These are phyloP conservation scores for Ceratocystis smalleyi DNA, from an alignment of 2,329 filamentous ascomycete genomes.

Conservation along the genomic window DNA sequence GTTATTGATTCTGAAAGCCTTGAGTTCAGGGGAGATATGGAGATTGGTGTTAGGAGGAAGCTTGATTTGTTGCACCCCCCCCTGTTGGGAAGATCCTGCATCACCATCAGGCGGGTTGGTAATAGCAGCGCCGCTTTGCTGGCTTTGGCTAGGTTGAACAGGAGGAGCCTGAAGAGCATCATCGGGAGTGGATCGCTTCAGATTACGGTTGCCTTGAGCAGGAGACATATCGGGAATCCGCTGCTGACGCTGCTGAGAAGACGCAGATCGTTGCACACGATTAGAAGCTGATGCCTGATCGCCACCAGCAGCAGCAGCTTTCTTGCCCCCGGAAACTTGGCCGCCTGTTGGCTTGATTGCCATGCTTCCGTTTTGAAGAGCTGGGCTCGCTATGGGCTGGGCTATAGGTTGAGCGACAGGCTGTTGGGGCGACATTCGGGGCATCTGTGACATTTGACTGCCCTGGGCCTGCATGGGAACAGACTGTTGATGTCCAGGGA, in stretches of 20 bases:
- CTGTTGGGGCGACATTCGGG: slow-evolving; percentile 18
- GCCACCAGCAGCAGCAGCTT: neutral
- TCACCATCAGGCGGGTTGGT: neutral
- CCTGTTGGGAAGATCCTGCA: neutral
- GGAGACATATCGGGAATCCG: slow-evolving; percentile 24
- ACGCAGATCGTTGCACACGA: slow-evolving; percentile 23
- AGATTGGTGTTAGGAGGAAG: neutral
- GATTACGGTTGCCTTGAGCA: slow-evolving; percentile 28
- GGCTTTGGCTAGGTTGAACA: neutral
- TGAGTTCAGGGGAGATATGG: neutral
- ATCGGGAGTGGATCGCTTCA: slow-evolving; percentile 37
- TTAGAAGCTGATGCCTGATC: neutral
- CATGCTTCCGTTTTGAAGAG: slow-evolving; percentile 23
- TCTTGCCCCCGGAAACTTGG: neutral
- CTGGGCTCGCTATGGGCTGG: neutral
- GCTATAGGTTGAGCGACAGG: neutral
- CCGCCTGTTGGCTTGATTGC: neutral
- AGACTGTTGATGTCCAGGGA: neutral
- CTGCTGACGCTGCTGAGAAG: neutral
- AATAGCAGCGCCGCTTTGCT: neutral
- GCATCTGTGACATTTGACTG: slow-evolving; percentile 7
- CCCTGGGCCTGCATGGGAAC: neutral
- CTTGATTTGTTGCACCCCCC: neutral
- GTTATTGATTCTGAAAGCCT: neutral
- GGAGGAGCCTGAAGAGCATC: slow-evolving; percentile 21